Evolutionary conservation across 2,329 filamentous ascomycete species (phyloP).

Genomic region (Neopestalotiopsis clavispora): DNA sequence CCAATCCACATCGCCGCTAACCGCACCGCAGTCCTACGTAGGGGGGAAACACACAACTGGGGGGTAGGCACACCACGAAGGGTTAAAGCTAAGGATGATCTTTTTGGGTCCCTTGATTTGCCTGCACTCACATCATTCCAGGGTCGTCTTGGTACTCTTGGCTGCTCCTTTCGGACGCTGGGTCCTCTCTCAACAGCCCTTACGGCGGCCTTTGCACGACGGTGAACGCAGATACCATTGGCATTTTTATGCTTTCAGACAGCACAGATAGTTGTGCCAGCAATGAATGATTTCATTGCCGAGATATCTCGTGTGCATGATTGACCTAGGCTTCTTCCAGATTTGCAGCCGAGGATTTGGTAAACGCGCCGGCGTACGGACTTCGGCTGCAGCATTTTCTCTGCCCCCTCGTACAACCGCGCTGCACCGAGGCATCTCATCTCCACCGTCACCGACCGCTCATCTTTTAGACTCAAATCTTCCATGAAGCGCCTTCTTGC

Average conservation of each 20-base stretch:
- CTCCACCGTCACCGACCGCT: constrained; percentile 14
- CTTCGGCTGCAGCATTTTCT: background rate
- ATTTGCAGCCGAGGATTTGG: background rate
- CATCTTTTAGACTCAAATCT: constrained; percentile 10
- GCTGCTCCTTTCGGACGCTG: background rate
- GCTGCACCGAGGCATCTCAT: constrained; percentile 10
- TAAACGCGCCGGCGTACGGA: background rate
- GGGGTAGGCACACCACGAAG: background rate
- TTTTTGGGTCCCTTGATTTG: background rate
- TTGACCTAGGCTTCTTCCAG: background rate
- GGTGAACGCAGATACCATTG: background rate
- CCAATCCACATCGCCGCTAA: background rate
- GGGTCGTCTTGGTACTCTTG: constrained; percentile 7
- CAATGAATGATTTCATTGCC: background rate
- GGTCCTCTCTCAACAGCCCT: background rate
- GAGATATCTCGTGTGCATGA: background rate
- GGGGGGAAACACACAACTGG: background rate
- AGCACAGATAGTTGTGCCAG: background rate
- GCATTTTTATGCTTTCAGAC: background rate
- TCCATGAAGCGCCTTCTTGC: background rate
- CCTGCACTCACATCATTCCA: constrained; percentile 8
- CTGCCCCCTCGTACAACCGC: background rate
- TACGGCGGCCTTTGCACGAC: background rate
- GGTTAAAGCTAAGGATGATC: constrained; percentile 1
- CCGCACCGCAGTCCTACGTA: background rate